Evolutionary conservation across 2,329 filamentous ascomycete genomes (phyloP).

Genomic region (Apiospora koreana): DNA sequence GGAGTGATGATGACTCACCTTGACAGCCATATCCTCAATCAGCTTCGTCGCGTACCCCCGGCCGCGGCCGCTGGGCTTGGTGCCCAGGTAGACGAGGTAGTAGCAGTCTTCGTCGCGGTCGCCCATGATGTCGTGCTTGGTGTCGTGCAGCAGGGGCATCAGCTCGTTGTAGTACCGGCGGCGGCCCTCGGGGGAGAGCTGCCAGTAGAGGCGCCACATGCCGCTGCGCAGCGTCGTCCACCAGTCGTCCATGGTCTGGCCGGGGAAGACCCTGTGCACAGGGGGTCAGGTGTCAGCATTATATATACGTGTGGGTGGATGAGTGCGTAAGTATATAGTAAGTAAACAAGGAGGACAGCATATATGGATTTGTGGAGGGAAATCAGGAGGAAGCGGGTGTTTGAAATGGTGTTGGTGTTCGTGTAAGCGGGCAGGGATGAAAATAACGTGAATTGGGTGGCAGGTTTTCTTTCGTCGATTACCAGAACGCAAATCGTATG

Average conservation of each 20-base stretch:
- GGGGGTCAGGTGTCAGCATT: background rate
- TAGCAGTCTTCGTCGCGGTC: conserved; percentile 68
- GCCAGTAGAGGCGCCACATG: conserved; percentile 76
- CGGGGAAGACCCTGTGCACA: conserved; percentile 70
- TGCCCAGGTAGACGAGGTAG: conserved; percentile 84
- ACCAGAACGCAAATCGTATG: background rate
- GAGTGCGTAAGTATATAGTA: too few relatives aligned
- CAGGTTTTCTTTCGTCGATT: background rate
- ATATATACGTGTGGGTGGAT: too few relatives aligned
- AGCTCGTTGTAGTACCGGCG: conserved; percentile 78
- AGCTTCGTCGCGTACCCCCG: conserved; percentile 73
- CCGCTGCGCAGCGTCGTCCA: conserved; percentile 72
- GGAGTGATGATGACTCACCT: conserved; percentile 40
- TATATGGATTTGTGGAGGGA: background rate
- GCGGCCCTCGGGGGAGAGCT: conserved; percentile 71
- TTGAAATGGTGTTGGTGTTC: background rate
- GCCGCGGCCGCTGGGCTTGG: conserved; percentile 67
- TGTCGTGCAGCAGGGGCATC: conserved; percentile 71
- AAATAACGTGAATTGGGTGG: too few relatives aligned
- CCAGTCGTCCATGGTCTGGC: conserved; percentile 67
- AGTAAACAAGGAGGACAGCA: background rate
- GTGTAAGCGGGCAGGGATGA: too few relatives aligned
- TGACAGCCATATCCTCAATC: conserved; percentile 67
- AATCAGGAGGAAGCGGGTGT: background rate
- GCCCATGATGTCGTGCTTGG: conserved; percentile 70